Conservation (phyloP, 2,329 filamentous ascomycete species). For the Sporothrix brasiliensis region DNA sequence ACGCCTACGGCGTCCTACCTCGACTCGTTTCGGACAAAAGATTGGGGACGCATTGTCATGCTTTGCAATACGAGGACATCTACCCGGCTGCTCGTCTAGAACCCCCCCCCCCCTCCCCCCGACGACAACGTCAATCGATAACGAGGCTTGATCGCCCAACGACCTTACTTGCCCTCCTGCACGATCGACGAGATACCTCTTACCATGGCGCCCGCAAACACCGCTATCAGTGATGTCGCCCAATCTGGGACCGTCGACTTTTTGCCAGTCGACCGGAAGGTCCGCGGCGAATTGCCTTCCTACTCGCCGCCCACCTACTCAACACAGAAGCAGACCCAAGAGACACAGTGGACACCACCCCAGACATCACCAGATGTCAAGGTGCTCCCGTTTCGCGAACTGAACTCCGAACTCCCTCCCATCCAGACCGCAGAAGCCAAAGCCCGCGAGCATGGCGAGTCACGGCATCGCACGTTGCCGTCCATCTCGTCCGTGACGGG, state of each 20-base stretch:
- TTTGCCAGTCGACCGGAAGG: constrained; percentile 4
- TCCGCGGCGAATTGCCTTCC: constrained; percentile 22
- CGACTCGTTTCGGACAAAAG: neutral
- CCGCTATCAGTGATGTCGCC: neutral
- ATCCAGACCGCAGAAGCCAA: constrained; percentile 10
- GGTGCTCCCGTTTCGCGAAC: constrained; percentile 23
- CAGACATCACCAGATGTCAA: constrained; percentile 18
- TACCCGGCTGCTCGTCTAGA: constrained; percentile 3
- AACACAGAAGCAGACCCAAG: constrained; percentile 1
- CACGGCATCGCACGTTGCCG: constrained; percentile 36
- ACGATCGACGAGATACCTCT: neutral
- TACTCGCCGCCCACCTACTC: constrained; percentile 18
- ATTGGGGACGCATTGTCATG: constrained; percentile 7
- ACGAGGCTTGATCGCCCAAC: neutral
- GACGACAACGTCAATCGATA: constrained; percentile 8
- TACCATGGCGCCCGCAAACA: constrained; percentile 12
- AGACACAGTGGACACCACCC: neutral
- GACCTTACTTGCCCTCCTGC: neutral
- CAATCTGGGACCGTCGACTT: neutral
- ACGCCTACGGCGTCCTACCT: neutral
- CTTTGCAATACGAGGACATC: neutral
- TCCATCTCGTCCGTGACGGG: constrained; percentile 35
- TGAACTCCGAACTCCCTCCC: neutral
- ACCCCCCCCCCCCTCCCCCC: too few relatives aligned
- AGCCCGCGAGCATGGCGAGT: constrained; percentile 15